phyloP scores from a whole-genome alignment of 176 grass and related monocot genomes.

The bread wheat (Triticum aestivum) region IWGSC_CS_RefSeq_v2.1 NC_057809.1:554876201-554876700 shows the following conservation, averaged over 20 bases:
- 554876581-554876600: slow-evolving; percentile 8
- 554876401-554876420: slow-evolving; percentile 24
- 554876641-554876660: slow-evolving; percentile 30
- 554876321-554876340: slow-evolving; percentile 64
- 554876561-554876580: slow-evolving; percentile 27
- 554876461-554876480: slow-evolving; percentile 9
- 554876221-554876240: slow-evolving; percentile 71
- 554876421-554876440: slow-evolving; percentile 24
- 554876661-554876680: slow-evolving; percentile 24
- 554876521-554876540: slow-evolving; percentile 6
- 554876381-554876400: slow-evolving; percentile 28
- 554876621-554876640: slow-evolving; percentile 24
- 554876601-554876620: slow-evolving; percentile 9
- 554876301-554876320: slow-evolving; percentile 86
- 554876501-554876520: slow-evolving; percentile 32
- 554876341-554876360: slow-evolving; percentile 75
- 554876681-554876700: slow-evolving; percentile 52
- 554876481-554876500: slow-evolving; percentile 23
- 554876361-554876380: slow-evolving; percentile 40
- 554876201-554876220: slow-evolving; percentile 65
- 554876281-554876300: slow-evolving; percentile 53
- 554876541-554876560: slow-evolving; percentile 18
- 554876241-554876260: slow-evolving; percentile 43
- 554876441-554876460: slow-evolving; percentile 18
- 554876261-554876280: slow-evolving; percentile 68